Evolutionary conservation across 257 asterid genomes (phyloP).

Genomic region (Solanum dulcamara): DNA sequence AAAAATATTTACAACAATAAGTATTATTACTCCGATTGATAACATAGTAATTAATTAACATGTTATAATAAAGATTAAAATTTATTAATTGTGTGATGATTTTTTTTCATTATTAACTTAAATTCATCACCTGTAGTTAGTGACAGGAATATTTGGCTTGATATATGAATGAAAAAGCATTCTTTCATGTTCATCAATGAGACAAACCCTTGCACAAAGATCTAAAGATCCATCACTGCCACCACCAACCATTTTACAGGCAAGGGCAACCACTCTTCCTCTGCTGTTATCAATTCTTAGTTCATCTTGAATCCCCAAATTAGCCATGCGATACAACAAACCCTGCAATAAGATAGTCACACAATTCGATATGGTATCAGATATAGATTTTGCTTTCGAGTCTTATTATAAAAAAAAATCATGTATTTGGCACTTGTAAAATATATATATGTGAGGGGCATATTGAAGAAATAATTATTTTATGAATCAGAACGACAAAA

Average conservation of each 20-base stretch:
- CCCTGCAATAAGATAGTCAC: constrained; percentile 19
- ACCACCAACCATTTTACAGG: constrained; percentile 93
- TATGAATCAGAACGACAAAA: not conserved
- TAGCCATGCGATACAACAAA: constrained; percentile 59
- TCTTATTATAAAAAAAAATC: not conserved
- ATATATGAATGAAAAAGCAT: constrained; percentile 64
- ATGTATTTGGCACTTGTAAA: not conserved
- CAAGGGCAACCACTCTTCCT: constrained; percentile 66
- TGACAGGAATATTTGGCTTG: constrained; percentile 66
- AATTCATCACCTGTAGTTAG: constrained; percentile 54
- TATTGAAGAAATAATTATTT: not conserved
- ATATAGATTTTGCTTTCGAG: not conserved
- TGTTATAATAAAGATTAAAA: not conserved
- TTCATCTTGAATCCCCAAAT: constrained; percentile 70
- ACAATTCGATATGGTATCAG: not conserved
- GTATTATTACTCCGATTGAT: not conserved
- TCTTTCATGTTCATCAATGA: constrained; percentile 59
- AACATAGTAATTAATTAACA: not conserved
- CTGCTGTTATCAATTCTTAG: constrained; percentile 49
- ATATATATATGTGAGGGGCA: too few relatives aligned
- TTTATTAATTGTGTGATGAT: not conserved
- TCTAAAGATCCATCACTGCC: constrained; percentile 87
- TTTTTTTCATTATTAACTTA: not conserved
- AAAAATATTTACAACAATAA: not conserved
- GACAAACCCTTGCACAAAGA: constrained; percentile 82